These are phyloP conservation scores for Quercus phellos DNA, from an alignment of 331 rosid species.

Conservation along the genomic window DNA sequence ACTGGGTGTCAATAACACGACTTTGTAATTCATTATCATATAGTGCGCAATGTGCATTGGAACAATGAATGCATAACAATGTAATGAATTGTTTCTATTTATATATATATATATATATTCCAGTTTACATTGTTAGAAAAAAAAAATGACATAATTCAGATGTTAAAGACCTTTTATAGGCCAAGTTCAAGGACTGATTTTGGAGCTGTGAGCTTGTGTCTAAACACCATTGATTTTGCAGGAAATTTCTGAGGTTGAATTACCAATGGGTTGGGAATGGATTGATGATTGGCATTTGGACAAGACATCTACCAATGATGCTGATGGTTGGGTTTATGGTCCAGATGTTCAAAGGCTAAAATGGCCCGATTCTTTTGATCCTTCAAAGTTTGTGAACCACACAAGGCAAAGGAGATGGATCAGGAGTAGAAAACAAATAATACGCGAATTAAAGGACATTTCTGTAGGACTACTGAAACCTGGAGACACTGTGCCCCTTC, in stretches of 20 bases:
- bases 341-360: slow-evolving; percentile 66
- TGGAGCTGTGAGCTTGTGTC: slow-evolving; percentile 9
- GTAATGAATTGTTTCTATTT: not conserved
- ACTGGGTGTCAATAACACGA: not conserved
- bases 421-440: slow-evolving; percentile 56
- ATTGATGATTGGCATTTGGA: slow-evolving; percentile 92
- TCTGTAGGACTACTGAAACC: slow-evolving; percentile 74
- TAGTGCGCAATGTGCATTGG: not conserved
- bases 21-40: not conserved
- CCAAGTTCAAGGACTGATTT: slow-evolving; percentile 7
- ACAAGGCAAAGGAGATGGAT: slow-evolving; percentile 88
- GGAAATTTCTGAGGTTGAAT: slow-evolving; percentile 46
- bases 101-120: not conserved
- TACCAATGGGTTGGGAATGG: slow-evolving; percentile 84
- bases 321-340: slow-evolving; percentile 83
- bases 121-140: not conserved
- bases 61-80: not conserved
- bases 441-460: slow-evolving; percentile 42
- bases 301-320: slow-evolving; percentile 37
- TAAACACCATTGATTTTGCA: slow-evolving; percentile 23
- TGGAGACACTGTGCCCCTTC: slow-evolving; percentile 71
- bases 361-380: slow-evolving; percentile 69
- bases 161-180: not conserved
- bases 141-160: not conserved
- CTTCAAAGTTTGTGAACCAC: slow-evolving; percentile 32